phyloP scores from a whole-genome alignment of 2,329 filamentous ascomycete genomes.

The Cercospora zeae-maydis region DNA sequence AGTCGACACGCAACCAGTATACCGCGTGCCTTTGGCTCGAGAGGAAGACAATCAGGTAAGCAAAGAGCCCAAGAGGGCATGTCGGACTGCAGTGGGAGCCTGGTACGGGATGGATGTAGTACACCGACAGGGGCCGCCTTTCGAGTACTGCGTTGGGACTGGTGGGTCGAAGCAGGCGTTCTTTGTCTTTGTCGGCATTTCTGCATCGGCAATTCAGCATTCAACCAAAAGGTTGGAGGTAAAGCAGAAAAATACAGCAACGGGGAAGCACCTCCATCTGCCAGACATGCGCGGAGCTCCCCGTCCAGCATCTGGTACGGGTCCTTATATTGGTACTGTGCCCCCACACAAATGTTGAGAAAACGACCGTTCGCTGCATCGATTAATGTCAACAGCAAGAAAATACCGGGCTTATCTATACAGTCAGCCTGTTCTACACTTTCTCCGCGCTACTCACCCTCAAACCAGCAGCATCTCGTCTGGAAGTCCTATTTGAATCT shows the following conservation, averaged over 20 bases:
- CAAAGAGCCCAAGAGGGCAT: background rate
- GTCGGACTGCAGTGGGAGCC: background rate
- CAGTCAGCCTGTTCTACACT: slow-evolving; percentile 15
- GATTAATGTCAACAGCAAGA: slow-evolving; percentile 3
- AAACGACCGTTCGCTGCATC: background rate
- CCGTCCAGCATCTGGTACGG: background rate
- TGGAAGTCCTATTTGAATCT: background rate
- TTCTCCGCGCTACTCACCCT: slow-evolving; percentile 6
- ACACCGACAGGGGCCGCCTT: background rate
- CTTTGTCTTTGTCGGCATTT: too few species aligned
- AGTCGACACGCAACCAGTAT: background rate
- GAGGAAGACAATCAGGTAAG: background rate
- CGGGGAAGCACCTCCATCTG: background rate
- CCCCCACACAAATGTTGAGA: background rate
- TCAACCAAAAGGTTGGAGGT: too few species aligned
- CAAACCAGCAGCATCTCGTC: background rate
- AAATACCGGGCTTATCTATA: slow-evolving; percentile 17
- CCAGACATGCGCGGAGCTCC: background rate
- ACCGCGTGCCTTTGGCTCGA: background rate
- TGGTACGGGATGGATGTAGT: background rate
- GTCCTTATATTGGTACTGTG: background rate
- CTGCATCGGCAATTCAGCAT: too few species aligned
- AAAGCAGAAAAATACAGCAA: too few species aligned
- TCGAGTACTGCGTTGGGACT: background rate
- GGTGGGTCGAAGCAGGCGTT: background rate